Conservation (phyloP, 176 grass and related monocot species). For the Aegilops speltoides region DNA sequence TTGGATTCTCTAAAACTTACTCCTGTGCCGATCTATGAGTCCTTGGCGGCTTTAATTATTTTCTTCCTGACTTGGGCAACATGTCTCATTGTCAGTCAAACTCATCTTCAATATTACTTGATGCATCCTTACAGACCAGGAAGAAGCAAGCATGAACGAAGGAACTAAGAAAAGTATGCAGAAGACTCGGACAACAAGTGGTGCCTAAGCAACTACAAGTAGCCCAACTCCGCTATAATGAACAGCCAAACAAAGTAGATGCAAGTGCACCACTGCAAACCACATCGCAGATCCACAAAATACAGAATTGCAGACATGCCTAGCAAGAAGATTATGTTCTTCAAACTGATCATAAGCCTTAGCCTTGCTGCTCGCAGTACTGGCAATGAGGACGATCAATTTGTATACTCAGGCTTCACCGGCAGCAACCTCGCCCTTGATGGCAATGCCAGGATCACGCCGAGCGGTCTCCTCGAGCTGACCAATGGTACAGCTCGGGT, state of each 20-base stretch:
- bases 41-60: background rate
- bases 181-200: background rate
- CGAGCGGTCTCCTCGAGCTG: constrained; percentile 9
- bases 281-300: background rate
- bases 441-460: background rate
- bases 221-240: background rate
- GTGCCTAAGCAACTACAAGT: background rate
- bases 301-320: background rate
- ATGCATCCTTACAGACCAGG: background rate
- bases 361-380: constrained; percentile 1
- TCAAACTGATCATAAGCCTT: background rate
- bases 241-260: background rate
- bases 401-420: constrained; percentile 16
- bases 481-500: background rate
- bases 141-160: constrained; percentile 1
- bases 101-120: background rate
- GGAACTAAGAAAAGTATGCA: background rate
- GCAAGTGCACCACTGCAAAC: background rate
- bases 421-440: constrained; percentile 13
- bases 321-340: constrained; percentile 11
- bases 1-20: background rate
- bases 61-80: background rate
- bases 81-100: background rate
- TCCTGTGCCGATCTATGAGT: background rate
- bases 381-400: background rate